Percentiles rank a stretch among this genome's conserved stretches.
Conservation (phyloP, 805 yeast genomes). For the Pichia heedii region DNA sequence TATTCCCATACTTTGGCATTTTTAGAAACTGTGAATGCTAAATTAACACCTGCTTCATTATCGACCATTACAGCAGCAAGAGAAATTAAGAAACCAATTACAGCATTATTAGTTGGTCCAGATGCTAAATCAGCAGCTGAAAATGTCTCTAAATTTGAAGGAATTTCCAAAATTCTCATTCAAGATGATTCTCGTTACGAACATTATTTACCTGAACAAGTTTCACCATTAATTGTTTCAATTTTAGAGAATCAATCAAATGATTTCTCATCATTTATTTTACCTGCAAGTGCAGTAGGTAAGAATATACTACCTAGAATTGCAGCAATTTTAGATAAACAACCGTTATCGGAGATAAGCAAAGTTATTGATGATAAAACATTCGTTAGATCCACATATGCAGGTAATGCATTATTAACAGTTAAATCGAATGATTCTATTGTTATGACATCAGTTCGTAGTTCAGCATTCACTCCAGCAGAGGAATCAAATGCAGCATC, state of each 20-base stretch:
- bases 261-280: constrained; percentile 61
- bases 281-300: constrained; percentile 81
- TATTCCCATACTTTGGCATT: constrained; percentile 67
- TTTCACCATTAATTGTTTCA: constrained; percentile 56
- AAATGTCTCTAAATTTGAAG: constrained; percentile 44
- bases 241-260: constrained; percentile 36
- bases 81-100: constrained; percentile 65
- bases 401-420: constrained; percentile 88
- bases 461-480: constrained; percentile 62
- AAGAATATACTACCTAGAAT: constrained; percentile 80
- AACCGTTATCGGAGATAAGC: constrained; percentile 79
- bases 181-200: constrained; percentile 53
- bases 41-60: constrained; percentile 58
- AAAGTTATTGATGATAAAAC: constrained; percentile 58
- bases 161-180: constrained; percentile 46
- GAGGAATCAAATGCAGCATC: constrained; percentile 20
- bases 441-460: constrained; percentile 68
- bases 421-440: constrained; percentile 60
- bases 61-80: constrained; percentile 72
- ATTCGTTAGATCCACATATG: constrained; percentile 89
- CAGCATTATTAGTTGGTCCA: constrained; percentile 70
- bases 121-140: constrained; percentile 41
- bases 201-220: constrained; percentile 70
- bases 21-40: constrained; percentile 52
- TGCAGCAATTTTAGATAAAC: constrained; percentile 76